Percentiles rank a stretch among this genome's conserved stretches.
These are phyloP conservation scores for Sporothrix sp. DNA, from an alignment of 2,329 filamentous ascomycete genomes.

Conservation along the genomic window DNA sequence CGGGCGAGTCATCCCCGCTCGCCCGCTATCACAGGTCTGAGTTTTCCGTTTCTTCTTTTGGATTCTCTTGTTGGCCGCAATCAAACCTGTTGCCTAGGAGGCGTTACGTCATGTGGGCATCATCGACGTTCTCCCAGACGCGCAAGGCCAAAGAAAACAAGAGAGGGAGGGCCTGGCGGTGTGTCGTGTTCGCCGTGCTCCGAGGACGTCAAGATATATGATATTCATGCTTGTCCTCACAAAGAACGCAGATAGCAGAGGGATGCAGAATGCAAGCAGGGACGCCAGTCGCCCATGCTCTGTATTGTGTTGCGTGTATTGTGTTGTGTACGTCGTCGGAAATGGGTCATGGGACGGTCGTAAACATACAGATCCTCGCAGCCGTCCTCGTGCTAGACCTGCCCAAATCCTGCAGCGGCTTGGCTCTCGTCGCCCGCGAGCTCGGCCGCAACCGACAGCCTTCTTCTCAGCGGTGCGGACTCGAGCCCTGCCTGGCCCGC, in stretches of 20 bases:
- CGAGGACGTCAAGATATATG: background rate
- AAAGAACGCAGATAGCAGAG: no score
- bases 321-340: background rate
- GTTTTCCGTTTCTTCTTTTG: background rate
- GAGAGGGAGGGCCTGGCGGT: background rate
- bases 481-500: constrained; percentile 22
- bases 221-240: no score
- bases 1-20: background rate
- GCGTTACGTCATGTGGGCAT: background rate
- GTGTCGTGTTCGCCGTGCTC: background rate
- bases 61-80: no score
- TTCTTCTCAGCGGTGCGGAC: constrained; percentile 24
- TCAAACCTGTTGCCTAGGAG: background rate
- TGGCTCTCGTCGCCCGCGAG: background rate
- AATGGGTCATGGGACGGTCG: background rate
- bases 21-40: background rate
- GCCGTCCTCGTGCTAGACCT: no score
- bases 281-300: constrained; percentile 3
- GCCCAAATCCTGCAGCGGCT: constrained; percentile 13
- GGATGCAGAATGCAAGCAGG: background rate
- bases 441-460: background rate
- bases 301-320: background rate
- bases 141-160: background rate
- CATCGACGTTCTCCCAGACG: background rate
- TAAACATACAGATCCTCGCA: no score